Evolutionary conservation across 306 rosid species (phyloP).

Genomic region (Prunus padus): DNA sequence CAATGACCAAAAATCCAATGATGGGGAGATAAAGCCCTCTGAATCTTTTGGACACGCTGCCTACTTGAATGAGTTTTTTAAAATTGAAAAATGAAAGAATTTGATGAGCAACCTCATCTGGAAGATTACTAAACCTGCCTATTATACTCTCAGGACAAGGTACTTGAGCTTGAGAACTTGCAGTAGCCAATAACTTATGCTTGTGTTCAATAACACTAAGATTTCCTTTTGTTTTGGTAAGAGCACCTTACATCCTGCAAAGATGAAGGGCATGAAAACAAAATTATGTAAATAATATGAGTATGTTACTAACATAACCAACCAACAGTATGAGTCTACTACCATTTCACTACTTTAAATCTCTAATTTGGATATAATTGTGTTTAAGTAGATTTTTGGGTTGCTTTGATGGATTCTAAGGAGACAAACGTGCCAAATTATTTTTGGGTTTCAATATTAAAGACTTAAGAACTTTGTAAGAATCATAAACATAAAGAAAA

Average conservation of each 20-base stretch:
- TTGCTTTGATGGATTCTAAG: too few species aligned
- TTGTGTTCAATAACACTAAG: neutral
- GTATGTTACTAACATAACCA: neutral
- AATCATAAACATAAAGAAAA: too few species aligned
- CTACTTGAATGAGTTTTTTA: neutral
- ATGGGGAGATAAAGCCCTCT: neutral
- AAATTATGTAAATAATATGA: neutral
- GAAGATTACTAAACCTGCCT: constrained; percentile 1
- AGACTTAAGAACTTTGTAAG: too few species aligned
- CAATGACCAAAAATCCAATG: neutral
- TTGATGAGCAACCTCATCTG: neutral
- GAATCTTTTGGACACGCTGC: neutral
- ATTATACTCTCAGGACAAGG: neutral
- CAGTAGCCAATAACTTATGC: neutral
- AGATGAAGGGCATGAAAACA: neutral
- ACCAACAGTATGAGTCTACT: neutral
- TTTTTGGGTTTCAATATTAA: neutral
- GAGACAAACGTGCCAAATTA: neutral
- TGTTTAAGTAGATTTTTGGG: neutral
- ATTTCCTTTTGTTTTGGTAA: neutral
- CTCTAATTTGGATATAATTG: neutral
- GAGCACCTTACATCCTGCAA: neutral
- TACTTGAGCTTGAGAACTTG: neutral
- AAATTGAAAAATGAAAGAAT: neutral
- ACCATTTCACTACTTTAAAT: too few species aligned